Evolutionary conservation across 805 yeast species (phyloP), one percentile per base, ranked within the genome.

Genomic region (Cyberlindnera amylophila): DNA sequence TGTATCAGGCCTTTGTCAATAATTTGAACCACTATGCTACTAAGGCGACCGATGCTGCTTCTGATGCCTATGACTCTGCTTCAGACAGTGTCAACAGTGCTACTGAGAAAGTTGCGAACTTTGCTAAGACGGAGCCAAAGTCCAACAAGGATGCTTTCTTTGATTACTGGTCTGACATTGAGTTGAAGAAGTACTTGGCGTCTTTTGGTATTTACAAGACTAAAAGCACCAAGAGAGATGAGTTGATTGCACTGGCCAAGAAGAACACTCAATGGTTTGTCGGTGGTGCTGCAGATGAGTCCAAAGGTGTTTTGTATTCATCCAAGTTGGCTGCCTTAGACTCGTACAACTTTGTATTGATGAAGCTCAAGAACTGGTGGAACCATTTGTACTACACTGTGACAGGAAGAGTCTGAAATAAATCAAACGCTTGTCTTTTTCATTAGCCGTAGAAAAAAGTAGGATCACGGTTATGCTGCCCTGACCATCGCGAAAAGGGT

Each of bases 81-180:
- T 9, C 34, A 9, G 24, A 32, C 7, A 32, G 14, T 12, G 24
- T 32, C n/a, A n/a, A 6, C 17, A 26, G 16, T 26, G 43, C 42
- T 15, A 17, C 34, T 17, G 43, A 35, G 18, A 41, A 37, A 35
- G 32, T 35, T 18, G 13, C 24, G 13, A 38, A 42, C 23, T 17
- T 41, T n/a, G 56, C 47, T 3, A 29, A 44, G 14, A 37, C 21
- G 11, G 47, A 42, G 15, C 40, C 40, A 2, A 40, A 38, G 39
- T 34, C 35, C 12, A 33, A 43, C 3, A 47, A 45, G 38, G 61
- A 55, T 32, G 45, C 53, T 1, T 50, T 65, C 14, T 63, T 72
- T 41, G 59, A 66, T 21, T 54, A 65, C 9, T 73, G 75, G 73
- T 62, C 74, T 2, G 61, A 60, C 14, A 65, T 65, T 18, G 79